These are phyloP conservation scores for Jimgerdemannia flammicorona DNA, from an alignment of 192 early-diverging fungal species.

Conservation along the genomic window DNA sequence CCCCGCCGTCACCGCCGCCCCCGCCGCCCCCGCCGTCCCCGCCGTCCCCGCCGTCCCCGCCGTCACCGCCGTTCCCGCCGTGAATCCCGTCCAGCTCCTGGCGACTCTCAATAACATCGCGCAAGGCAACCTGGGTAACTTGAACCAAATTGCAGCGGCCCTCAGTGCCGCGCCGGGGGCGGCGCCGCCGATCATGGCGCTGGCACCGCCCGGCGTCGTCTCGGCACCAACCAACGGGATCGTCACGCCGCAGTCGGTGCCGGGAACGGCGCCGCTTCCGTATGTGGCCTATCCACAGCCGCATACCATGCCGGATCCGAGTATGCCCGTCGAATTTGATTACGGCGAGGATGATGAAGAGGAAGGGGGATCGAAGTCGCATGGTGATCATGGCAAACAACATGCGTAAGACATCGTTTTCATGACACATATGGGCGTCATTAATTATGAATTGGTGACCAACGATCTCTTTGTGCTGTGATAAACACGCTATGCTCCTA, in stretches of 20 bases:
- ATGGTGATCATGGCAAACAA: neutral
- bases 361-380: neutral
- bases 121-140: constrained; percentile 12
- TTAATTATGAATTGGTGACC: neutral
- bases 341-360: neutral
- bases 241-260: neutral
- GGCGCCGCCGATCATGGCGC: neutral
- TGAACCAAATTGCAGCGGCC: constrained; percentile 1
- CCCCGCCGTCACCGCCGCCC: too few species aligned
- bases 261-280: neutral
- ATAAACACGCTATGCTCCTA: neutral
- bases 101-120: constrained; percentile 7
- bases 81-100: neutral
- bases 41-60: neutral
- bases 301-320: neutral
- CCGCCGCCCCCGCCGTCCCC: neutral
- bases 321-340: neutral
- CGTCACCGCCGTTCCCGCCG: neutral
- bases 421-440: neutral
- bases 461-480: neutral
- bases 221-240: too few species aligned
- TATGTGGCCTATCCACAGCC: neutral
- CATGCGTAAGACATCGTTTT: neutral
- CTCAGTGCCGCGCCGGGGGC: neutral
- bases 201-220: neutral